Base-by-base conservation (phyloP, 2,329 filamentous ascomycete species). In the Sphaerulina vaccinii region DNA sequence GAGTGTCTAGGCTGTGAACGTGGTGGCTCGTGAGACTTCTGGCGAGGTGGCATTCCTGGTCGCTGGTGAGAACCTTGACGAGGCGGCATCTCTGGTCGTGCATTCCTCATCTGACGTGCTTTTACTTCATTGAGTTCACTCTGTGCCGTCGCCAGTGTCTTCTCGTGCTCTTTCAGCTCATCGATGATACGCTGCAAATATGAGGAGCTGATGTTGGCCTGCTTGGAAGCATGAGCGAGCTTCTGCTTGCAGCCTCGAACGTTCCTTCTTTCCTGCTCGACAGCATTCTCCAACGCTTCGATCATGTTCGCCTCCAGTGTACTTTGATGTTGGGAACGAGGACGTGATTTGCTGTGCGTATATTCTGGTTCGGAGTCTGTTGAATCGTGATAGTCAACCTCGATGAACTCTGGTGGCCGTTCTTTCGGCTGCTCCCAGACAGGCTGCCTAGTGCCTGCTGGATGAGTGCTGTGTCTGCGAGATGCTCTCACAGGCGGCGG, bases 201-300 rank as follows among this genome's bases (percentile, higher is more conserved):
- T 13, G 43, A 33, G 2, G 63, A 58, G 35, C 58, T 56, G 33
- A 62, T 45, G 11, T 47, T 50, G 8, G 49, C 52, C 37, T 60
- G 59, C 27, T 60, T 50, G 2, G 63, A 62, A 35, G 62, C 62
- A 22, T 62, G 56, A 40, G 64, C 58, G 2, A 65, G 58, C 18
- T 50, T 56, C 43, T 58, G 59, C 48, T 63, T 60, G 44, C 62
- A 60, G 21, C 47, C 54, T 29, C 53, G 47, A n/a, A 60, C 56
- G 22, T 58, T 47, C 10, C 51, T 49, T 15, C 47, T 46, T 29
- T 60, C 55, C 24, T 57, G 43, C 41, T 65, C 58, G 1, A 64
- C 62, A 21, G 58, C 58, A 42, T 56, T 54, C 38, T 64, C 56
- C 8, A 65, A 22, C 6, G 54, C 53, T 32, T 51, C 46, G n/a